Base-by-base conservation (phyloP, 805 yeast species). In the baker's yeast (Saccharomyces cerevisiae) region DNA sequence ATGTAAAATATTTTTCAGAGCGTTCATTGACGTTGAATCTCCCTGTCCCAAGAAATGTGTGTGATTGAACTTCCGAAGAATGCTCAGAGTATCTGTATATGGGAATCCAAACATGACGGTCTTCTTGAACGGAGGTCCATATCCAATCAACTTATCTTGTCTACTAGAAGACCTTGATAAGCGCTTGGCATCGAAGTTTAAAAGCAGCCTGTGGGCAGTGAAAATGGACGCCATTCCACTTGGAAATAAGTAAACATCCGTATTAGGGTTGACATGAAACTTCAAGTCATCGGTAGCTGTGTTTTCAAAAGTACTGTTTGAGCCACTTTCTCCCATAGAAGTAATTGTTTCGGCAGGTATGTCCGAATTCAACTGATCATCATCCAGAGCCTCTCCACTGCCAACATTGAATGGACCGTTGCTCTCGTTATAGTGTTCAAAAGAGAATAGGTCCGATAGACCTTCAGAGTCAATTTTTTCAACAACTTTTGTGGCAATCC, bases 41-140 rank as follows among this genome's bases (percentile, higher is more conserved):
- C 96, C 97, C 60, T 81, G 74, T 3, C 97, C 97, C 59, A 84
- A 82, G 68, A 90, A 92, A 60, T 83, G 83, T 43, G 86, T 87
- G 41, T 97, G 97, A 14, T 98, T 97, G 77, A 90, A 94, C 69
- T 91, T 92, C 64, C 79, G 79, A 62, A 94, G 76, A 55, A 94
- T 83, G 61, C 88, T 89, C 53, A 89, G 76, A 0, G 98, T 91
- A 68, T 94, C 98, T 29, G 89, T 94, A 69, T 92, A 94, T 6
- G 98, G 97, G 72, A 91, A 90, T 1, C 99, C 99, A 70, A 88
- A 92, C 71, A 96, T 89, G 1, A 90, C 96, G 1, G 96, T 83
- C 67, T 88, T 89, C 53, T 73, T 68, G 47, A 65, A 64, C 11
- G 70, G 66, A 2, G 59, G 53, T 0, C 70, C 70, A 48, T 66